Base-by-base conservation (phyloP, 371 early-diverging fungal species). In the Rhizopus microsporus region DNA sequence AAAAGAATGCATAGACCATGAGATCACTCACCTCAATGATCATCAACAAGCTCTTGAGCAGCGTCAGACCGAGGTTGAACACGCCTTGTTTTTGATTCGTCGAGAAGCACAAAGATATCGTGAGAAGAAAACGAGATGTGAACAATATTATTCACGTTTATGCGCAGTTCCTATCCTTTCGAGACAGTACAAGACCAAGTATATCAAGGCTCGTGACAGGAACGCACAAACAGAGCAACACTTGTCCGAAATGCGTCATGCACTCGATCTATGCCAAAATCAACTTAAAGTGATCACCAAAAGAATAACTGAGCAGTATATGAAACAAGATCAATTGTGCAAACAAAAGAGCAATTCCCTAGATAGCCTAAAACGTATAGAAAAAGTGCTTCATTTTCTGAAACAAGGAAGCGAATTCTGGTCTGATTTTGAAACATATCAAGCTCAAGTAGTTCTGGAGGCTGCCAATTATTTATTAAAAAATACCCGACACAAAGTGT, bases 191-290 rank as follows among this genome's bases (percentile, higher is more conserved):
- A 68, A 70, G 32, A 59, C 62, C 16, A 65, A 61, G 23, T 77
- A 77, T 29, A 45, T 77, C 9, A 63, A 67, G 42, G 78, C 78
- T 5, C 61, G 72, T 7, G 64, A 72, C 60, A 68, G 61, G 33
- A 67, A 72, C 38, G 49, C 57, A 15, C 55, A 42, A n/a, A 63
- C 64, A n/a, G 78, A 77, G 39, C 72, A 77, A 45, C 60, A 64
- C 37, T 49, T 77, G 1, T 70, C 75, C 12, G 68, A 72, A 15
- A 37, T 67, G 35, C 70, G 72, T 0, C 38, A 62, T 5, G 62
- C 64, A 7, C 52, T 71, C n/a, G 70, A 69, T 16, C 54, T 57
- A 3, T 63, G 66, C 56, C 57, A 56, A 33, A 57, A 60, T 10
- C 47, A 60, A 17, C 39, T 63, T 3, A 59, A 47, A n/a, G 54